These are phyloP conservation scores for Bromus sterilis DNA, from an alignment of 176 grass and related monocot species.

Conservation along the genomic window DNA sequence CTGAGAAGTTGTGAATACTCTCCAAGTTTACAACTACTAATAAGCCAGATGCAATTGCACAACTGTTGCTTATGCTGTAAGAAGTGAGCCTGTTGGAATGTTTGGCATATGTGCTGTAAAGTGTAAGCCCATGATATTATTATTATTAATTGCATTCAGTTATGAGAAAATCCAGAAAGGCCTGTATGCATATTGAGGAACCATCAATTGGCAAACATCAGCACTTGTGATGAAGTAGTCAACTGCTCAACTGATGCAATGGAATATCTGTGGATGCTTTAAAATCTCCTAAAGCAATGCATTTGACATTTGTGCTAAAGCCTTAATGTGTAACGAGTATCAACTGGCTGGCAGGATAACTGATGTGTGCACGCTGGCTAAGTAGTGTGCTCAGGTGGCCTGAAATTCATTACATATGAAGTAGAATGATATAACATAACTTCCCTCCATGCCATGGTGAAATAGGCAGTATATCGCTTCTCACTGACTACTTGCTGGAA, in stretches of 20 bases:
- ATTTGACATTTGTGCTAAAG: not conserved
- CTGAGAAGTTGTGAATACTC: not conserved
- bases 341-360: not conserved
- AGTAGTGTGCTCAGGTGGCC: not conserved
- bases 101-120: not conserved
- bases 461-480: not conserved
- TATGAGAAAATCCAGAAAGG: not conserved
- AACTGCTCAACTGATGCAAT: not conserved
- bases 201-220: not conserved
- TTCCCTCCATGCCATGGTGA: not conserved
- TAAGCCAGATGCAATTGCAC: not conserved
- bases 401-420: not conserved
- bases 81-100: not conserved
- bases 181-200: not conserved
- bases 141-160: not conserved
- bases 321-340: not conserved
- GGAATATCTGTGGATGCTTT: not conserved
- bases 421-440: not conserved
- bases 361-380: not conserved
- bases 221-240: not conserved
- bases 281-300: not conserved
- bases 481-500: not conserved
- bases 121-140: not conserved
- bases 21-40: not conserved
- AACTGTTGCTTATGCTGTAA: not conserved